phyloP scores from a whole-genome alignment of 108 stramenopile genomes.

The Cyclotella cryptica region DNA sequence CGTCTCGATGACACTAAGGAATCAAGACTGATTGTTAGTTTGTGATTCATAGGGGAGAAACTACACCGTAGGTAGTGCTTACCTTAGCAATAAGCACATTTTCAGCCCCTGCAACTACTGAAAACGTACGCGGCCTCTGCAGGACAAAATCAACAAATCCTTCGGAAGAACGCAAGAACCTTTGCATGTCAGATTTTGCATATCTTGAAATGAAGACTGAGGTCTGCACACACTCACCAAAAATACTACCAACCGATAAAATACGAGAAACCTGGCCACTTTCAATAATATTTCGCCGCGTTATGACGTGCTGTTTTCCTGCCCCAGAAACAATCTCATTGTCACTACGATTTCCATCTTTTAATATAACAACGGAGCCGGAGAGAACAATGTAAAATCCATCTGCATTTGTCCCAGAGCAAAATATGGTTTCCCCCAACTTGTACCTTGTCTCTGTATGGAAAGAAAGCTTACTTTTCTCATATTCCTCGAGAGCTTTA shows the following conservation, averaged over 20 bases:
- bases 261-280: conserved; percentile 48
- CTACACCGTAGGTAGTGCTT: not conserved
- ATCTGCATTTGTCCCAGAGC: conserved; percentile 60
- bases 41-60: not conserved
- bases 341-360: conserved; percentile 30
- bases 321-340: conserved; percentile 31
- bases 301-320: conserved; percentile 35
- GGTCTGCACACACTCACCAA: conserved; percentile 43
- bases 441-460: conserved; percentile 63
- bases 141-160: conserved; percentile 85
- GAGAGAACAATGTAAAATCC: conserved; percentile 79
- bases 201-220: not conserved
- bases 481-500: conserved; percentile 54
- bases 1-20: conserved; percentile 47
- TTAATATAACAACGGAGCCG: conserved; percentile 74
- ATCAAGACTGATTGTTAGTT: not conserved
- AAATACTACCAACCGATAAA: conserved; percentile 66
- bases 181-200: not conserved
- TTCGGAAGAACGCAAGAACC: not conserved
- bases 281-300: conserved; percentile 25
- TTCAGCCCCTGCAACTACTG: conserved; percentile 64
- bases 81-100: conserved; percentile 69
- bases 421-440: conserved; percentile 64
- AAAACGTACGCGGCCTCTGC: conserved; percentile 66
- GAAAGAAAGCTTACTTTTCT: conserved; percentile 54